These are phyloP conservation scores for Lipomyces yamanashiensis DNA, from an alignment of 805 yeast genomes.

Conservation along the genomic window DNA sequence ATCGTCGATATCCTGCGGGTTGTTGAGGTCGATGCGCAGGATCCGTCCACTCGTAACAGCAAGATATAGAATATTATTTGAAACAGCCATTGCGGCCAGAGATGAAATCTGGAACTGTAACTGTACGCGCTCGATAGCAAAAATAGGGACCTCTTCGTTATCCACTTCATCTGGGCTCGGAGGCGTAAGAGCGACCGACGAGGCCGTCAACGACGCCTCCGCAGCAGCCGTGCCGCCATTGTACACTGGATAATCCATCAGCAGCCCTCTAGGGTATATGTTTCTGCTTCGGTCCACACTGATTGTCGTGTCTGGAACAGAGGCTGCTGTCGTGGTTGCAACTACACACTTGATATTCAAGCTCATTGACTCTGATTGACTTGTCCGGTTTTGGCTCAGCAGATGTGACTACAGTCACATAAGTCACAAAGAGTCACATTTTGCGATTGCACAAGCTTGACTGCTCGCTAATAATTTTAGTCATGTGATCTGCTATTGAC, in stretches of 20 bases:
- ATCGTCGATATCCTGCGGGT: constrained; percentile 62
- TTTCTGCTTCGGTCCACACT: no score
- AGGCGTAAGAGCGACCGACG: constrained; percentile 19
- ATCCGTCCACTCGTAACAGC: constrained; percentile 58
- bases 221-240: constrained; percentile 3
- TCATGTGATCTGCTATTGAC: no score
- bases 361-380: neutral
- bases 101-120: constrained; percentile 55
- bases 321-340: no score
- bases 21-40: constrained; percentile 67
- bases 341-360: no score
- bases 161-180: constrained; percentile 12
- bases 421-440: neutral
- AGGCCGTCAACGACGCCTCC: constrained; percentile 10
- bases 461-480: no score
- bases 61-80: constrained; percentile 59
- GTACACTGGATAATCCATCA: constrained; percentile 24
- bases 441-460: no score
- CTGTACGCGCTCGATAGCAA: constrained; percentile 52
- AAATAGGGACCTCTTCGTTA: constrained; percentile 37
- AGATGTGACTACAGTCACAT: constrained; percentile 9
- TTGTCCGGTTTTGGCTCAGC: constrained; percentile 11
- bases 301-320: no score
- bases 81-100: constrained; percentile 58
- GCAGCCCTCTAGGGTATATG: neutral